Conservation (phyloP, 1,284 basidiomycete species). For the Microbotryum lychnidis-dioicae region DNA sequence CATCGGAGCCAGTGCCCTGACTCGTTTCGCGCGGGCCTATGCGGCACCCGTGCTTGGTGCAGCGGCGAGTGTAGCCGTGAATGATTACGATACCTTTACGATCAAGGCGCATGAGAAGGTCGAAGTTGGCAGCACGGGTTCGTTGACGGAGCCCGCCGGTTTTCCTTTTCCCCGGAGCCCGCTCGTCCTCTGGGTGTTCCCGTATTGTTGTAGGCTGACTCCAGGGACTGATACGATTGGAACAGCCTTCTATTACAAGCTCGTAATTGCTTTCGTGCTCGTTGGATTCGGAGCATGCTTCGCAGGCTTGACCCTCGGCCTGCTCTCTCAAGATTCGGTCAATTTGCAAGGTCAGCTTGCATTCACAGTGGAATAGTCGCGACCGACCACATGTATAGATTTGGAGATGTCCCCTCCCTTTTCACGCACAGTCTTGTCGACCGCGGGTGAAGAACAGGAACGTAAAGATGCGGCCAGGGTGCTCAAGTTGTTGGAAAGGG, state of each 20-base stretch:
- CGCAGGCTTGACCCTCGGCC: constrained; percentile 46
- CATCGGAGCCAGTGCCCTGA: too few species aligned
- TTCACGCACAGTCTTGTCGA: constrained; percentile 42
- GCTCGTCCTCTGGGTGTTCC: too few species aligned
- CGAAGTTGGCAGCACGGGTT: too few species aligned
- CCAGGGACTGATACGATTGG: background rate
- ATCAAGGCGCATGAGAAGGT: too few species aligned
- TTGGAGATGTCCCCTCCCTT: constrained; percentile 67
- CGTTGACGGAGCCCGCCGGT: too few species aligned
- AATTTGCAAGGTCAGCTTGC: constrained; percentile 51
- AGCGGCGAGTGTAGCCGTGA: too few species aligned
- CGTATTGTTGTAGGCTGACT: background rate
- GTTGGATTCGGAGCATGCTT: constrained; percentile 34
- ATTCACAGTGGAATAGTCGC: background rate
- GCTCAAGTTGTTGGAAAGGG: constrained; percentile 40
- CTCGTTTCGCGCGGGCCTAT: too few species aligned
- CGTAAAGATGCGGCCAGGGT: constrained; percentile 40
- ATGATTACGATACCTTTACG: too few species aligned
- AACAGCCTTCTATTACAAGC: constrained; percentile 24
- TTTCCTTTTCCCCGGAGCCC: too few species aligned
- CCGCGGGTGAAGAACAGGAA: constrained; percentile 40
- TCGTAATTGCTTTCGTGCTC: constrained; percentile 13
- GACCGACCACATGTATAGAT: too few species aligned
- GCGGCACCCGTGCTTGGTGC: too few species aligned
- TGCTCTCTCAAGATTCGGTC: constrained; percentile 55